phyloP scores from a whole-genome alignment of 192 early-diverging fungal species.

The Borealophlyctis nickersoniae region DNA sequence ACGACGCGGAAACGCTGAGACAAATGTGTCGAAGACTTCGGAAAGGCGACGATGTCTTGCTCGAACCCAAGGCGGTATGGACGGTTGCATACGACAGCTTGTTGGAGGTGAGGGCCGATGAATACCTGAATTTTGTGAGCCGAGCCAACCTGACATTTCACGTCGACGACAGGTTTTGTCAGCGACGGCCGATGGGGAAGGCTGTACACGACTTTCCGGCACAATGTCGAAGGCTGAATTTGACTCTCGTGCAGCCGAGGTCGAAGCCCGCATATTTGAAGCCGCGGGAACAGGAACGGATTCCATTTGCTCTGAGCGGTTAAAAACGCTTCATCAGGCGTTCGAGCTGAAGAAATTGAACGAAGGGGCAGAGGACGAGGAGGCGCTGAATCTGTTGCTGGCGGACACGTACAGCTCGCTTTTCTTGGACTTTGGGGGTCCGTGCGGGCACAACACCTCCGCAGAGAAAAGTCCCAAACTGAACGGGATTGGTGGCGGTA shows the following conservation, averaged over 20 bases:
- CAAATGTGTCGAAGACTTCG: slow-evolving; percentile 54
- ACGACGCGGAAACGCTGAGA: slow-evolving; percentile 57
- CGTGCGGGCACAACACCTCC: neutral
- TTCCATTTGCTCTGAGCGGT: slow-evolving; percentile 1
- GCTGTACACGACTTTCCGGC: neutral
- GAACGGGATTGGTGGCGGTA: neutral
- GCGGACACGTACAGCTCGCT: slow-evolving; percentile 23
- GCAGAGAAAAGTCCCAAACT: neutral
- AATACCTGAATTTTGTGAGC: neutral
- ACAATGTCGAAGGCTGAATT: slow-evolving; percentile 29
- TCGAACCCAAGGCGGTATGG: slow-evolving; percentile 57
- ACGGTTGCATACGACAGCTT: slow-evolving; percentile 41
- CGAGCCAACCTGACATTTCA: neutral
- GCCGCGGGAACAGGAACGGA: slow-evolving; percentile 16
- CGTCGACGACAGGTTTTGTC: slow-evolving; percentile 2
- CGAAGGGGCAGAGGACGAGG: slow-evolving; percentile 28
- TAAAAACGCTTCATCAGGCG: slow-evolving; percentile 24
- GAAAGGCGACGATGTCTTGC: slow-evolving; percentile 45
- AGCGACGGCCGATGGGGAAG: neutral
- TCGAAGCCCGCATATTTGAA: slow-evolving; percentile 23
- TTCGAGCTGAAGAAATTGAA: slow-evolving; percentile 34
- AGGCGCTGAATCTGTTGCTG: slow-evolving; percentile 25
- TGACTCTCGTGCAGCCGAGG: slow-evolving; percentile 23
- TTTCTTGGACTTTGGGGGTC: slow-evolving; percentile 10
- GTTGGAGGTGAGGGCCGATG: neutral